phyloP scores from a whole-genome alignment of 202 grass and related monocot genomes.

The Thinopyrum obtusiflorum region DNA sequence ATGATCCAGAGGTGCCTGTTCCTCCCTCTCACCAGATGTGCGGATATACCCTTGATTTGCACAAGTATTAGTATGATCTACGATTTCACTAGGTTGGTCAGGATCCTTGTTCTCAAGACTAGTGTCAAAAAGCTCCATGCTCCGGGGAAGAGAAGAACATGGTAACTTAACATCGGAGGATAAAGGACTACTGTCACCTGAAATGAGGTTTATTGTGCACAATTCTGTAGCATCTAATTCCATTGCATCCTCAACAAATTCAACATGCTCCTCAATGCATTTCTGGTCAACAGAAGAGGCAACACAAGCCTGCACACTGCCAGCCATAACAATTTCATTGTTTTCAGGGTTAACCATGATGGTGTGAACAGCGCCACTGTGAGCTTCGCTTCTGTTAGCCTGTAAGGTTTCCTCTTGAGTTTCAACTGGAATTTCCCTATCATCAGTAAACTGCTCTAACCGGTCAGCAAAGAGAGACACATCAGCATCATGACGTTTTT shows the following conservation, averaged over 20 bases:
- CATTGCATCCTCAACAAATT: constrained; percentile 29
- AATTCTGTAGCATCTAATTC: constrained; percentile 36
- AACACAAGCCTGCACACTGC: neutral
- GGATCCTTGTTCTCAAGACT: neutral
- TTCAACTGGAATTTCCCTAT: constrained; percentile 11
- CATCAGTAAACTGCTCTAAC: neutral
- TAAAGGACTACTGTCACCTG: neutral
- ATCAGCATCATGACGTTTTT: constrained; percentile 23
- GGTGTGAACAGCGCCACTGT: neutral
- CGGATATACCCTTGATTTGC: neutral
- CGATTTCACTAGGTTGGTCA: neutral
- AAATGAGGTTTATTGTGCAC: neutral
- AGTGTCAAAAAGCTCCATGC: constrained; percentile 10
- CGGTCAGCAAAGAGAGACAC: neutral
- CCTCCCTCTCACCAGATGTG: neutral
- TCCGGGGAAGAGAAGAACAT: neutral
- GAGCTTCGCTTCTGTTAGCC: neutral
- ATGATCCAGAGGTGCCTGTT: neutral
- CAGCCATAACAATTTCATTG: constrained; percentile 19
- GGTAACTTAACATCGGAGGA: constrained; percentile 16
- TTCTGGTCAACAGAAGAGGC: neutral
- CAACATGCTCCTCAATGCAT: neutral
- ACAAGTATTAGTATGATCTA: constrained; percentile 2
- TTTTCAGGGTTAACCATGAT: neutral
- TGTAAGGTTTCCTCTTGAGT: neutral